Conservation (phyloP, 2,329 filamentous ascomycete genomes). For the Monilinia fructigena region DNA sequence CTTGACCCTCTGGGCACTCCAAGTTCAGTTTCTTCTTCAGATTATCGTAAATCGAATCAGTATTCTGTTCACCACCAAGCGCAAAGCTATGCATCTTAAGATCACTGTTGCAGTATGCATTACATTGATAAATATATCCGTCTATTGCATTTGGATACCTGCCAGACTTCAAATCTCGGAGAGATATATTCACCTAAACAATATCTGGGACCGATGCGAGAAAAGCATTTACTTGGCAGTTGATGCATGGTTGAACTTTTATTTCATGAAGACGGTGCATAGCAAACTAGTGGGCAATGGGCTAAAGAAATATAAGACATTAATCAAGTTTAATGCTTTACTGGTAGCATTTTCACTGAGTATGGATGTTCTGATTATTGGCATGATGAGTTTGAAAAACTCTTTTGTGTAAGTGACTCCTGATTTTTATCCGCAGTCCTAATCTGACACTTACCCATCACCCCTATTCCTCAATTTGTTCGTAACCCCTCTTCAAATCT, state of each 20-base stretch:
- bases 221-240: slow-evolving; percentile 53
- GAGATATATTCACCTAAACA: slow-evolving; percentile 48
- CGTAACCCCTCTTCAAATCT: neutral
- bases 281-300: slow-evolving; percentile 39
- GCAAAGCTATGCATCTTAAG: slow-evolving; percentile 45
- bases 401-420: slow-evolving; percentile 39
- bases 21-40: slow-evolving; percentile 53
- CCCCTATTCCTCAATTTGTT: neutral
- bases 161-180: slow-evolving; percentile 46
- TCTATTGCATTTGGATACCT: slow-evolving; percentile 56
- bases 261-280: slow-evolving; percentile 48
- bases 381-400: slow-evolving; percentile 42
- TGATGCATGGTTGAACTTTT: slow-evolving; percentile 52
- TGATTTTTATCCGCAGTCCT: neutral
- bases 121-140: slow-evolving; percentile 51
- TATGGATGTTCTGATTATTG: slow-evolving; percentile 46
- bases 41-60: slow-evolving; percentile 56
- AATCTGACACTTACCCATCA: neutral
- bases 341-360: slow-evolving; percentile 44
- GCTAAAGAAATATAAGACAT: slow-evolving; percentile 43
- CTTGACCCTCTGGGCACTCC: slow-evolving; percentile 6
- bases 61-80: slow-evolving; percentile 47
- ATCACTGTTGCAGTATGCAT: slow-evolving; percentile 42
- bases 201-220: slow-evolving; percentile 53
- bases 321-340: slow-evolving; percentile 45